Evolutionary conservation across 2,329 filamentous ascomycete genomes (phyloP), one percentile per base, ranked within the genome.

Genomic region (Diplodia intermedia): DNA sequence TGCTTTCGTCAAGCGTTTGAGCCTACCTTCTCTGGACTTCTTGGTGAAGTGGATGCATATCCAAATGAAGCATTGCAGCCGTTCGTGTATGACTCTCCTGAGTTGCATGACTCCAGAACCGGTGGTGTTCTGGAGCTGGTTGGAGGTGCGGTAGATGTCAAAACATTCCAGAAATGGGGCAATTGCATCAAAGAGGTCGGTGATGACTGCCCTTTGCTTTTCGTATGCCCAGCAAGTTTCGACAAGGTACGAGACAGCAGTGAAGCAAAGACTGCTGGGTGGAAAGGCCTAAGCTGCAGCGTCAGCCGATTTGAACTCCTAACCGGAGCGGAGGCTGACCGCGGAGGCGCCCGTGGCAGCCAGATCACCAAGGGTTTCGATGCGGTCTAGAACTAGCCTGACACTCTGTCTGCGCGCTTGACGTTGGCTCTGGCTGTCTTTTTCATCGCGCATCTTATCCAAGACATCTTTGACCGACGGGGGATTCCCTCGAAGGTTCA

Each of bases 171-270:
- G 26, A n/a, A 61, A 61, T 2, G 57, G 40, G 4, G 36, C 31
- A 14, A 61, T 61, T 9, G 29, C 26, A 26, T 33, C 40, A 8
- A 61, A 61, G 8, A 61, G 57, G 1, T 61, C 40, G 9, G 40
- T n/a, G 4, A 61, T 43, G 14, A 29, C 57, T 14, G n/a, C 8
- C n/a, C 47, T 50, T 14, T 61, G 57, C 14, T 26, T 43, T 4
- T 26, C 26, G 57, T 61, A 61, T 2, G 9, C 57, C 57, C 57
- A 61, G 6, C 40, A 40, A 18, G 57, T 61, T 4, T 61, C 26
- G 6, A 61, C 26, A 18, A 61, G 57, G 36, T 61, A 61, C 23
- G 47, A 61, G 15, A 61, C 31, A 14, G 57, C 57, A 3, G 57
- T 61, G 7, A 29, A 61, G 18, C 57, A 61, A 7, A 61, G 29